Conservation (phyloP, 768 basidiomycete species). For the Lenzites betulinus region DNA sequence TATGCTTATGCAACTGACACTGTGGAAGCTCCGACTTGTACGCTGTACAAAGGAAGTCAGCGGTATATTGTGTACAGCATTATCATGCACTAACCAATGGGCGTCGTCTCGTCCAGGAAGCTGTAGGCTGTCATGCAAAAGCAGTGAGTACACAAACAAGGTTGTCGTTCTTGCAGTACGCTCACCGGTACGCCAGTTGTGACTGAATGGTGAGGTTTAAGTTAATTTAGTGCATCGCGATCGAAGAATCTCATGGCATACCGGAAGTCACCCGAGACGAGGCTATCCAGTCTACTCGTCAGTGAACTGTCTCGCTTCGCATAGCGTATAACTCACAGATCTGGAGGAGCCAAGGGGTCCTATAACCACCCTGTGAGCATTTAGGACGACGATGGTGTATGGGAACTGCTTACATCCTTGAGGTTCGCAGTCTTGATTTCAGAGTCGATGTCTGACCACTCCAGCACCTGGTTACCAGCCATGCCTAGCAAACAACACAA, state of each 20-base stretch:
- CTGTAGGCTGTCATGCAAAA: constrained; percentile 29
- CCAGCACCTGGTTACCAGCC: constrained; percentile 65
- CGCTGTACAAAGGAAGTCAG: constrained; percentile 21
- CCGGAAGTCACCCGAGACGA: constrained; percentile 47
- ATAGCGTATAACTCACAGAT: constrained; percentile 32
- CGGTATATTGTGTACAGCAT: no score
- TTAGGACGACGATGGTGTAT: no score
- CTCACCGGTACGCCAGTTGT: constrained; percentile 40
- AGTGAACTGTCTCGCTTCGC: no score
- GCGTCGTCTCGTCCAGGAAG: constrained; percentile 33
- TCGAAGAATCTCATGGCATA: constrained; percentile 30
- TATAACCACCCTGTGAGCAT: not conserved
- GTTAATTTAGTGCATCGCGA: constrained; percentile 22
- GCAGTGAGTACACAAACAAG: not conserved
- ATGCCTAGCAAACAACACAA: constrained; percentile 34
- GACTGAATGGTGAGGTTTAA: constrained; percentile 19
- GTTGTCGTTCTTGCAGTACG: constrained; percentile 24
- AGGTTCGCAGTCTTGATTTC: constrained; percentile 56
- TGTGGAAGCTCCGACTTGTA: constrained; percentile 36
- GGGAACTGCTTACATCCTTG: constrained; percentile 29
- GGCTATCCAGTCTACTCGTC: constrained; percentile 14
- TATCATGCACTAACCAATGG: constrained; percentile 40
- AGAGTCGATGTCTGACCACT: constrained; percentile 60
- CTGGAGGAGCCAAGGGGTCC: constrained; percentile 42
- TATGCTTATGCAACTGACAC: constrained; percentile 24